These are phyloP conservation scores for Rhizoctonia solani DNA, from an alignment of 1,284 basidiomycete genomes.

Conservation along the genomic window DNA sequence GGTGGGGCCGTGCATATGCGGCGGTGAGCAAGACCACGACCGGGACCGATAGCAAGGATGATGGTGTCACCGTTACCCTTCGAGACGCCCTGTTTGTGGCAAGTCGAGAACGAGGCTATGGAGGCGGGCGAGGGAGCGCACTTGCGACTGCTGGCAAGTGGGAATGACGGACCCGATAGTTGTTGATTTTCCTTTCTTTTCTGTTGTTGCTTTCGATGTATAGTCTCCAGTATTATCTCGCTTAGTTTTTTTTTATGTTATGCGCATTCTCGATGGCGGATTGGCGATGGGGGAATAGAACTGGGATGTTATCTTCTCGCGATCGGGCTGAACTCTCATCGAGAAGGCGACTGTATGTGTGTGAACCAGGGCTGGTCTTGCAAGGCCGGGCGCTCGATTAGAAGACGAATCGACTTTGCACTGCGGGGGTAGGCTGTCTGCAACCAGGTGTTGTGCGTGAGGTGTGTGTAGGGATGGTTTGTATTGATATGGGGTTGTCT, in stretches of 20 bases:
- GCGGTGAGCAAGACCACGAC: conserved; percentile 46
- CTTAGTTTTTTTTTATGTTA: neutral
- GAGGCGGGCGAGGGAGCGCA: conserved; percentile 72
- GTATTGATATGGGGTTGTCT: too few species aligned
- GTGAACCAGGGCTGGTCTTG: too few species aligned
- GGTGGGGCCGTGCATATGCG: conserved; percentile 72
- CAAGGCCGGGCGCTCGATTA: too few species aligned
- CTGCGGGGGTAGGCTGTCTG: too few species aligned
- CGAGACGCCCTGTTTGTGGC: conserved; percentile 79
- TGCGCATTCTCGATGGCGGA: too few species aligned
- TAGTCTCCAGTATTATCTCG: conserved; percentile 22
- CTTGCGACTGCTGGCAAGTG: conserved; percentile 7
- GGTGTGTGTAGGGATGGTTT: too few species aligned
- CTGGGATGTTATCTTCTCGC: too few species aligned
- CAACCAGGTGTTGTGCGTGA: too few species aligned
- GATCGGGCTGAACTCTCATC: too few species aligned
- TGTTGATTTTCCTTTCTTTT: conserved; percentile 42
- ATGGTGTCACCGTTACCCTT: conserved; percentile 61
- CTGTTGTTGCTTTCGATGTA: conserved; percentile 25
- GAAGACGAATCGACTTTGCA: too few species aligned
- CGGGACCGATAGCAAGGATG: conserved; percentile 43
- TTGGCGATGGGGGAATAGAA: too few species aligned
- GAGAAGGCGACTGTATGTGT: too few species aligned
- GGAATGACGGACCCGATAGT: conserved; percentile 63
- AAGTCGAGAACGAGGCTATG: conserved; percentile 75